Evolutionary conservation across 2,329 filamentous ascomycete genomes (phyloP).

Genomic region (Trichoderma pleuroti): DNA sequence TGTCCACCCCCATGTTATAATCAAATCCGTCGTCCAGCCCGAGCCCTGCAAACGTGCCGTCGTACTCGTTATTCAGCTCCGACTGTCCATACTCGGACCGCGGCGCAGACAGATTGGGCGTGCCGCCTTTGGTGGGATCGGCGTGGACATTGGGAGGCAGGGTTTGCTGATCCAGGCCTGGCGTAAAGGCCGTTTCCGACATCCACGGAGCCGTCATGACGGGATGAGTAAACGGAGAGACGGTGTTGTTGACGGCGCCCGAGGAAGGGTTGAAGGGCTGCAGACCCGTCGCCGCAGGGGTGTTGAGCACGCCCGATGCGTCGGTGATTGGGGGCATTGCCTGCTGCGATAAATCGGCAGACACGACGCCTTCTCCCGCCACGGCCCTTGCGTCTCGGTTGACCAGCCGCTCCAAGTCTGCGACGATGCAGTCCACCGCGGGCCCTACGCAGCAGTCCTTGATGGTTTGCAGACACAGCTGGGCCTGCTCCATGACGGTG

Average conservation of each 20-base stretch:
- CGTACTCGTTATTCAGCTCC: conserved; percentile 48
- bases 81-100: conserved; percentile 23
- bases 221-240: conserved; percentile 31
- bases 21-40: conserved; percentile 44
- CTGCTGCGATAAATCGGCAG: conserved; percentile 21
- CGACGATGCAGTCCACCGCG: conserved; percentile 45
- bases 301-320: conserved; percentile 28
- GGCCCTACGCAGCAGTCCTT: conserved; percentile 50
- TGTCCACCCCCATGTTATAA: conserved; percentile 41
- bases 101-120: conserved; percentile 20
- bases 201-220: conserved; percentile 31
- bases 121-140: neutral
- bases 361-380: neutral
- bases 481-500: conserved; percentile 46
- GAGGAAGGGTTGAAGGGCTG: conserved; percentile 1
- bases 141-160: neutral
- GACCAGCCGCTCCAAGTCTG: conserved; percentile 52
- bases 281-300: neutral
- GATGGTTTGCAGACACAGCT: conserved; percentile 49
- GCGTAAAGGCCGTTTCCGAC: conserved; percentile 28
- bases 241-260: conserved; percentile 21
- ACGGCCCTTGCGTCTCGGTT: conserved; percentile 38
- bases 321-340: conserved; percentile 28
- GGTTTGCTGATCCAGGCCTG: neutral
- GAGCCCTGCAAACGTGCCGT: conserved; percentile 46